phyloP scores from a whole-genome alignment of 2,329 filamentous ascomycete species.

The Fusarium algeriense region DNA sequence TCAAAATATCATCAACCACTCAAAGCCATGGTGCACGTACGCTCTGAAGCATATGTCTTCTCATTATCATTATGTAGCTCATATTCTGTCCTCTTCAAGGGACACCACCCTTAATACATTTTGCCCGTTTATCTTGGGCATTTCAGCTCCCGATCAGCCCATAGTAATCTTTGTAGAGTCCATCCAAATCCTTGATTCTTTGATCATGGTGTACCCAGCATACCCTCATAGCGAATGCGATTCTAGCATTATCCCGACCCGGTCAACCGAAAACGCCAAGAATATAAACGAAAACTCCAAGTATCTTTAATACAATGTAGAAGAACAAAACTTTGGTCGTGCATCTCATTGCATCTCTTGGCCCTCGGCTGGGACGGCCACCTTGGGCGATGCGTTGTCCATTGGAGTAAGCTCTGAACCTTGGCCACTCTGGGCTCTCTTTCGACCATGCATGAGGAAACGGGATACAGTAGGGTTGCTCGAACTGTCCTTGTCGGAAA shows the following conservation, averaged over 20 bases:
- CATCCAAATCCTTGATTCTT: slow-evolving; percentile 28
- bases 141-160: not conserved
- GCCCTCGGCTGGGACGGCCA: slow-evolving; percentile 45
- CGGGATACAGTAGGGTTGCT: slow-evolving; percentile 60
- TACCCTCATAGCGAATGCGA: slow-evolving; percentile 42
- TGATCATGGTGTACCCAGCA: slow-evolving; percentile 33
- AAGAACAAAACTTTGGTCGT: slow-evolving; percentile 30
- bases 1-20: not conserved
- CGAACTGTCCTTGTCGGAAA: slow-evolving; percentile 66
- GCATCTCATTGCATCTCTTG: slow-evolving; percentile 44
- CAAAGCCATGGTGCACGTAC: not conserved
- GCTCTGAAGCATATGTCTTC: slow-evolving; percentile 32
- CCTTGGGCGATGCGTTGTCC: slow-evolving; percentile 53
- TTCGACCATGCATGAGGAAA: slow-evolving; percentile 78
- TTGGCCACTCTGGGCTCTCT: slow-evolving; percentile 73
- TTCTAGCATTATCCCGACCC: slow-evolving; percentile 41
- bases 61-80: slow-evolving; percentile 46
- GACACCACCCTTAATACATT: slow-evolving; percentile 20
- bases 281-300: slow-evolving; percentile 38
- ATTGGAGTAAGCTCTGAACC: slow-evolving; percentile 79
- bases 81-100: slow-evolving; percentile 30
- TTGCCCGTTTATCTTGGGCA: slow-evolving; percentile 8
- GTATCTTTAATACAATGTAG: slow-evolving; percentile 47
- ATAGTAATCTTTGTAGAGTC: slow-evolving; percentile 6
- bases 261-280: slow-evolving; percentile 45